Percentiles rank a stretch among this genome's conserved stretches.
Evolutionary conservation across 2,329 filamentous ascomycete species (phyloP).

Genomic region (Bisporella sp.): DNA sequence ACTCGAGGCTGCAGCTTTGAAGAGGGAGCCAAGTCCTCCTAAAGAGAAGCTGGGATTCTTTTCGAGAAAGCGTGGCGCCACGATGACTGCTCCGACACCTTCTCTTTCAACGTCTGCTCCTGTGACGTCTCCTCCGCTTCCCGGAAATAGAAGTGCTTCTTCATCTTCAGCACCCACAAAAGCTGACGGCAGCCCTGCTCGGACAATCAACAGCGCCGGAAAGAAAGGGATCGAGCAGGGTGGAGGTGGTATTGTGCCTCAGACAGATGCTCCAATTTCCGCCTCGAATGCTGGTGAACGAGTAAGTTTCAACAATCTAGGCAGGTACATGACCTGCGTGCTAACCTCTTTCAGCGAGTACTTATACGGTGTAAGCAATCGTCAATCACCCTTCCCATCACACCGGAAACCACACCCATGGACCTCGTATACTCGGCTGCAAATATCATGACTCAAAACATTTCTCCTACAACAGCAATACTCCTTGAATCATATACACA

Average conservation of each 20-base stretch:
- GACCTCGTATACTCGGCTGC: constrained; percentile 67
- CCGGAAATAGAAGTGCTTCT: background rate
- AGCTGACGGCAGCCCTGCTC: too few species aligned
- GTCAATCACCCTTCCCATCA: constrained; percentile 65
- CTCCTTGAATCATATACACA: constrained; percentile 70
- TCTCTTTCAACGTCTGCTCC: background rate
- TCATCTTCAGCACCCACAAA: background rate
- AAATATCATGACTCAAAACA: constrained; percentile 52
- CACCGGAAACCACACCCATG: constrained; percentile 63
- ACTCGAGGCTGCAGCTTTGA: constrained; percentile 21
- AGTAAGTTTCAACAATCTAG: constrained; percentile 39
- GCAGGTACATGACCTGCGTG: constrained; percentile 19
- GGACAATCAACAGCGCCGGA: too few species aligned
- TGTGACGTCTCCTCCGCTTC: background rate
- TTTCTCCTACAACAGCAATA: constrained; percentile 61
- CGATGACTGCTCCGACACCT: constrained; percentile 12
- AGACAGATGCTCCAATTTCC: constrained; percentile 70
- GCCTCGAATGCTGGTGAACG: constrained; percentile 75
- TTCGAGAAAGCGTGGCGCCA: constrained; percentile 17
- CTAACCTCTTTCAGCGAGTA: constrained; percentile 46
- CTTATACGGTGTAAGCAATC: constrained; percentile 65
- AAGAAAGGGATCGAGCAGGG: constrained; percentile 18
- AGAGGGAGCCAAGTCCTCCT: constrained; percentile 11
- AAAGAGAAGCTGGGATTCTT: constrained; percentile 25
- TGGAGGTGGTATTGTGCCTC: constrained; percentile 34